Evolutionary conservation across 805 yeast species (phyloP).

Genomic region (Starmera amethionina): DNA sequence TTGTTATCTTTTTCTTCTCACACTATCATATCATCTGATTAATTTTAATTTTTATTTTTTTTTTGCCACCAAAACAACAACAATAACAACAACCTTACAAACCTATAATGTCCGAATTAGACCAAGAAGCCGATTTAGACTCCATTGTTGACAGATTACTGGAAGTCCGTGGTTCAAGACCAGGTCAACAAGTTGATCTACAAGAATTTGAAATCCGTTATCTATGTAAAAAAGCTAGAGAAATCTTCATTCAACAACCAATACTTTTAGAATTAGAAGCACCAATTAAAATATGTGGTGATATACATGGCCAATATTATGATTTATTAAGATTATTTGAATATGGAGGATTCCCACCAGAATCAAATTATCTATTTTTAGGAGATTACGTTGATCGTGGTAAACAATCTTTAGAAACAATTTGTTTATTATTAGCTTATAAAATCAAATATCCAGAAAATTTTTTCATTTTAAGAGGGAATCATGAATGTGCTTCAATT

Average conservation of each 20-base stretch:
- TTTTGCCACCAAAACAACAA: background rate
- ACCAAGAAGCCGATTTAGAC: conserved; percentile 86
- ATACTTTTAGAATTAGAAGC: conserved; percentile 93
- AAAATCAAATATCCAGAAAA: conserved; percentile 98
- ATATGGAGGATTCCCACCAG: conserved; percentile 99
- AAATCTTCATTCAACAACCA: conserved; percentile 96
- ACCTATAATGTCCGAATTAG: conserved; percentile 25
- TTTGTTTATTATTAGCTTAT: conserved; percentile 87
- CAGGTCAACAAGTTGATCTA: conserved; percentile 92
- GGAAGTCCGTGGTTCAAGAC: conserved; percentile 97
- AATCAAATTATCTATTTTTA: conserved; percentile 87
- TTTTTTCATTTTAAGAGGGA: conserved; percentile 93
- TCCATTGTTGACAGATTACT: conserved; percentile 93
- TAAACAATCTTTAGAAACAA: conserved; percentile 92
- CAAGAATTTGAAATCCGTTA: conserved; percentile 91
- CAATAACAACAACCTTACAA: background rate
- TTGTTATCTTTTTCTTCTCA: background rate
- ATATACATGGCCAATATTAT: conserved; percentile 96
- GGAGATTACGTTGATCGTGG: conserved; percentile 99
- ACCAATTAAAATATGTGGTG: conserved; percentile 93
- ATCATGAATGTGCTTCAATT: conserved; percentile 97
- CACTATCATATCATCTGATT: background rate
- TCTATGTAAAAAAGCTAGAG: conserved; percentile 95
- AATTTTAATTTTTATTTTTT: background rate
- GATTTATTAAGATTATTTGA: conserved; percentile 92